phyloP scores from a whole-genome alignment of 371 early-diverging fungal species.

The Actinomortierella ambigua region DNA sequence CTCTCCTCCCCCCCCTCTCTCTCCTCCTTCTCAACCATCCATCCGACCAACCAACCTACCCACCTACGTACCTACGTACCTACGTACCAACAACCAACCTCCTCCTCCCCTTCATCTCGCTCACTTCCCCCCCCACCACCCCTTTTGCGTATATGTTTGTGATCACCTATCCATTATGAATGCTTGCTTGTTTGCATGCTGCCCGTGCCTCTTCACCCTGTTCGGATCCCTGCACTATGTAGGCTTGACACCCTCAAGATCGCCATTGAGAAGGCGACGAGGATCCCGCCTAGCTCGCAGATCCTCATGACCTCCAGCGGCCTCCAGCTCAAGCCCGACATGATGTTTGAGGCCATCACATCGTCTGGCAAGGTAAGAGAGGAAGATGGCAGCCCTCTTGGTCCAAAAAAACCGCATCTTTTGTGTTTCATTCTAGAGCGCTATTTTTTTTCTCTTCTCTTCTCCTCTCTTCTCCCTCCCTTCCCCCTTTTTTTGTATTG shows the following conservation, averaged over 20 bases:
- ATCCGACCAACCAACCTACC: too few species aligned
- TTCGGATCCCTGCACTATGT: not conserved
- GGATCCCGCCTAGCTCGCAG: slow-evolving; percentile 55
- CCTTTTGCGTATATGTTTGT: too few species aligned
- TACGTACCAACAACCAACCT: too few species aligned
- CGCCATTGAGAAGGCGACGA: slow-evolving; percentile 53
- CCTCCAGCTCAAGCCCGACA: slow-evolving; percentile 56
- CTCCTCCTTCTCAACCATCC: too few species aligned
- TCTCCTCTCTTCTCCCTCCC: not conserved
- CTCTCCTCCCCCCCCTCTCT: too few species aligned
- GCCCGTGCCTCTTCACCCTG: not conserved
- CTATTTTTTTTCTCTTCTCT: not conserved
- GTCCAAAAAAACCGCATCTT: not conserved
- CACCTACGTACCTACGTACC: too few species aligned
- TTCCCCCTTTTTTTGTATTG: not conserved
- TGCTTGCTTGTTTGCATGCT: not conserved
- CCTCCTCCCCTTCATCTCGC: too few species aligned
- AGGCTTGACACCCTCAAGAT: slow-evolving; percentile 58
- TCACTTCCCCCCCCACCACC: too few species aligned
- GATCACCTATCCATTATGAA: too few species aligned
- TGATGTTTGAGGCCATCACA: slow-evolving; percentile 52
- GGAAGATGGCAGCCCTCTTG: slow-evolving; percentile 3
- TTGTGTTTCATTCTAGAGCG: not conserved
- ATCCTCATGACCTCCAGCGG: slow-evolving; percentile 69
- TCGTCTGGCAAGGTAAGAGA: slow-evolving; percentile 57